Base-by-base conservation (phyloP, 257 asterid species). In the Ophiorrhiza pumila region DNA sequence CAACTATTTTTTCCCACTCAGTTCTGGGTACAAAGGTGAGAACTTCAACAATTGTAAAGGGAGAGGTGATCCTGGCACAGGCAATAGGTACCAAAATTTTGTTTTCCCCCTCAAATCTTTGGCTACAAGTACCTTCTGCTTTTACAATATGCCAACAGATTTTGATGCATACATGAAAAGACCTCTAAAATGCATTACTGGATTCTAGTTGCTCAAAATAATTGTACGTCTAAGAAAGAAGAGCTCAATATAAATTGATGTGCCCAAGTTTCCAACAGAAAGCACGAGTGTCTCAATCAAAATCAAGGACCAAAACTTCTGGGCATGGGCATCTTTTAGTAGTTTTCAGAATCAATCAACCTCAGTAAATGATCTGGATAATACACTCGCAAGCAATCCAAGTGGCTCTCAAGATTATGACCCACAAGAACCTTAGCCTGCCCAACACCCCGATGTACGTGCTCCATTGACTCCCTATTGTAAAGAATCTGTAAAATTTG, bases 361-460 rank as follows among this genome's bases (percentile, higher is more conserved):
- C 92, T 85, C 76, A 81, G 79, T 67, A 85, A 43, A 81, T 80
- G 85, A 83, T 83, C 80, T 20, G 87, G 92, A 79, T 81, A 87
- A 74, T 80, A 29, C 81, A 83, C 76, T 56, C 39, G 61, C 65
- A 87, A 78, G 80, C 87, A 78, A 71, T 78, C 75, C 55, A 85
- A 65, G 80, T 81, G 82, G n/a, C 63, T 76, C 61, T 72, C 83
- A 45, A 85, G 82, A 76, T 80, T 76, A 75, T 83, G 90, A 37
- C 92, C 88, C 73, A 87, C 81, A 60, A 87, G 85, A 83, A 85
- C 80, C 69, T 81, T 79, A 71, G 80, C 89, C 45, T 66, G 83
- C 68, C 86, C 86, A 69, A 86, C 83, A 74, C 72, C 39, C 79
- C 83, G 66, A 32, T 85, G 75, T 75, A 75, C 18, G 68, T 45